Conservation (phyloP, 192 early-diverging fungal species). For the Allomyces arbusculus region DNA sequence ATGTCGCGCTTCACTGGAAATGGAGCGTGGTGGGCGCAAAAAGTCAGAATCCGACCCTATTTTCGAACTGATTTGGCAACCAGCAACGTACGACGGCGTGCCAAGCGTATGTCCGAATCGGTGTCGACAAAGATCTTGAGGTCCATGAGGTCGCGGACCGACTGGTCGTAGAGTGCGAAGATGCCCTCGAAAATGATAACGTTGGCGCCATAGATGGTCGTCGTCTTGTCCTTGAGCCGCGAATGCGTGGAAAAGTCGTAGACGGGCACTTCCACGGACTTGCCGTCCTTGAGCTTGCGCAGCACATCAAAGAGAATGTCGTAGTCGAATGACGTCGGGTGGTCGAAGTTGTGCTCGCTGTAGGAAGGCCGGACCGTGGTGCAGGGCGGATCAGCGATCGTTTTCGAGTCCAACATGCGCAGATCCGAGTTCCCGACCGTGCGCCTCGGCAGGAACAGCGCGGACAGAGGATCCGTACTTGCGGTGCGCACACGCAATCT, state of each 20-base stretch:
- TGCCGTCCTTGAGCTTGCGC: conserved; percentile 55
- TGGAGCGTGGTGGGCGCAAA: too few relatives aligned
- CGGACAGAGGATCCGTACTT: conserved; percentile 9
- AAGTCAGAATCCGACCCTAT: too few relatives aligned
- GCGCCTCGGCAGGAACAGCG: too few relatives aligned
- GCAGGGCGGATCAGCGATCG: too few relatives aligned
- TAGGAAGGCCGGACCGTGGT: too few relatives aligned
- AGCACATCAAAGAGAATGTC: conserved; percentile 47
- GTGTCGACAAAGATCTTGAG: conserved; percentile 62
- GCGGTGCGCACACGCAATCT: conserved; percentile 32
- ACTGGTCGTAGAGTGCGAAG: conserved; percentile 78
- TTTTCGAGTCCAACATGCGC: too few relatives aligned
- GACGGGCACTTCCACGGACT: conserved; percentile 59
- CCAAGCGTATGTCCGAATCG: conserved; percentile 78
- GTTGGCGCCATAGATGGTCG: conserved; percentile 75
- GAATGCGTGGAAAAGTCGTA: conserved; percentile 82
- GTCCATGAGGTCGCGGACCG: conserved; percentile 63
- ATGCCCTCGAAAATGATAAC: conserved; percentile 96
- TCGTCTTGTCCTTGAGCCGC: conserved; percentile 37
- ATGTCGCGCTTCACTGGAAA: conserved; percentile 61
- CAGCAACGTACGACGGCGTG: conserved; percentile 41
- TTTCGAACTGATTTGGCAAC: not conserved
- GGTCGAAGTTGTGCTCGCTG: conserved; percentile 83
- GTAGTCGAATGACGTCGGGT: conserved; percentile 77
- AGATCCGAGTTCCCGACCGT: too few relatives aligned